These are phyloP conservation scores for Alternaria incomplexa DNA, from an alignment of 2,329 filamentous ascomycete genomes.

Conservation along the genomic window DNA sequence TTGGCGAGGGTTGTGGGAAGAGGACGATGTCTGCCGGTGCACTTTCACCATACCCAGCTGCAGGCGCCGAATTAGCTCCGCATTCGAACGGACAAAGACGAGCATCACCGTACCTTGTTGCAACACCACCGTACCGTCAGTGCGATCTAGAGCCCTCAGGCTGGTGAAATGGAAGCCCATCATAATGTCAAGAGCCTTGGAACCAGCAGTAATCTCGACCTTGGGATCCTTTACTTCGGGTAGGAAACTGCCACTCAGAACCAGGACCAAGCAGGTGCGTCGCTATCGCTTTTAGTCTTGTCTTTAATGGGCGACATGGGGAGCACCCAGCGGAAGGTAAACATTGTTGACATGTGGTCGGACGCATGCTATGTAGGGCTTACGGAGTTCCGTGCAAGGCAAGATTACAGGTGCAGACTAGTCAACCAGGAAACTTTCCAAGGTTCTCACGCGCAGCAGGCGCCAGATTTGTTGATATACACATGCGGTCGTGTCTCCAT, in stretches of 20 bases:
- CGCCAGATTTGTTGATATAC: not conserved
- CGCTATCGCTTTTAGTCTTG: conserved; percentile 7
- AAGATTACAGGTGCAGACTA: not conserved
- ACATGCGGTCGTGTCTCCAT: not conserved
- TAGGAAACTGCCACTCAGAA: conserved; percentile 20
- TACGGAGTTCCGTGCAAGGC: not conserved
- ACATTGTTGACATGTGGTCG: conserved; percentile 8
- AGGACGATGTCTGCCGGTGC: conserved; percentile 45
- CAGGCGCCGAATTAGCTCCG: not conserved
- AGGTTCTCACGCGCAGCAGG: not conserved
- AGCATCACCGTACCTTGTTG: conserved; percentile 23
- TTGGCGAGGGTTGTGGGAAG: conserved; percentile 55
- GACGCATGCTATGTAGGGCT: conserved; percentile 1
- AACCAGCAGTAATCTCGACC: not conserved
- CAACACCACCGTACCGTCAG: conserved; percentile 50
- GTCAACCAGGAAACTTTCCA: not conserved
- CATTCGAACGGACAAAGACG: not conserved
- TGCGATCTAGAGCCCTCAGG: conserved; percentile 45
- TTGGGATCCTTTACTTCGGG: conserved; percentile 13
- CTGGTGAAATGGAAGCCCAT: conserved; percentile 44
- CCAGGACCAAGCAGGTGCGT: conserved; percentile 20
- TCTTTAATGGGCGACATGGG: conserved; percentile 14
- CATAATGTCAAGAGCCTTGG: not conserved
- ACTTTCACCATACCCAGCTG: not conserved
- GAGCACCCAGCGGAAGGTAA: not conserved